Conservation (phyloP, 495 filamentous ascomycete species). For the Penicillium bovifimosum region DNA sequence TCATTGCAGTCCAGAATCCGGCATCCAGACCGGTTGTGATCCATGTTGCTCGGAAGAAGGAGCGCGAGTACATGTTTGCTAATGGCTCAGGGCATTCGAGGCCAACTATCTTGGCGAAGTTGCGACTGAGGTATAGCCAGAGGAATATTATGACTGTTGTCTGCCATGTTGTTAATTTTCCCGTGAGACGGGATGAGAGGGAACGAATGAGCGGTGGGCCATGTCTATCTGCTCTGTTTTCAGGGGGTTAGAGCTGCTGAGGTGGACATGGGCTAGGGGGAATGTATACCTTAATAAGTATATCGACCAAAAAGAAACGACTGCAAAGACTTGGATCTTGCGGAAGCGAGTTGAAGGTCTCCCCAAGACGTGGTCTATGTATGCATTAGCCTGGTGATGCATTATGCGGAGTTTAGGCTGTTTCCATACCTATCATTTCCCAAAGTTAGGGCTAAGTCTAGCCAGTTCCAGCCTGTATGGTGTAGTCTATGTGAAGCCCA, state of each 20-base stretch:
- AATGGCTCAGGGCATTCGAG: constrained; percentile 91
- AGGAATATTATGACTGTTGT: constrained; percentile 81
- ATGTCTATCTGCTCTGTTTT: constrained; percentile 70
- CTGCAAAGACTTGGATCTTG: constrained; percentile 86
- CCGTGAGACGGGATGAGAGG: constrained; percentile 64
- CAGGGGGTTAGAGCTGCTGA: not conserved
- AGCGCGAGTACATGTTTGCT: constrained; percentile 85
- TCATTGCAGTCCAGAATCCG: constrained; percentile 98
- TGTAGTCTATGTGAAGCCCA: not conserved
- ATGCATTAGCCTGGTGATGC: not conserved
- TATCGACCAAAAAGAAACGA: constrained; percentile 83
- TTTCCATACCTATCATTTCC: constrained; percentile 33
- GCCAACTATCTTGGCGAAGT: constrained; percentile 86
- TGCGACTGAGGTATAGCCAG: constrained; percentile 85
- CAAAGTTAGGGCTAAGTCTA: not conserved
- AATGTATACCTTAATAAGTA: constrained; percentile 63
- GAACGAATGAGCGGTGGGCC: constrained; percentile 72
- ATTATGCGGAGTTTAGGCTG: not conserved
- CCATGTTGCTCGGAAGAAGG: constrained; percentile 98
- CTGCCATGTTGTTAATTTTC: constrained; percentile 78
- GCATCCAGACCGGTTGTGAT: constrained; percentile 90
- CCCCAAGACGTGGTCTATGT: constrained; percentile 81
- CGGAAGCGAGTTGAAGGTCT: constrained; percentile 85
- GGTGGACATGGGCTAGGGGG: not conserved
- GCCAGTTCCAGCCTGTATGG: not conserved